Evolutionary conservation across 768 basidiomycete species (phyloP).

Genomic region (Boletus reticuloceps): DNA sequence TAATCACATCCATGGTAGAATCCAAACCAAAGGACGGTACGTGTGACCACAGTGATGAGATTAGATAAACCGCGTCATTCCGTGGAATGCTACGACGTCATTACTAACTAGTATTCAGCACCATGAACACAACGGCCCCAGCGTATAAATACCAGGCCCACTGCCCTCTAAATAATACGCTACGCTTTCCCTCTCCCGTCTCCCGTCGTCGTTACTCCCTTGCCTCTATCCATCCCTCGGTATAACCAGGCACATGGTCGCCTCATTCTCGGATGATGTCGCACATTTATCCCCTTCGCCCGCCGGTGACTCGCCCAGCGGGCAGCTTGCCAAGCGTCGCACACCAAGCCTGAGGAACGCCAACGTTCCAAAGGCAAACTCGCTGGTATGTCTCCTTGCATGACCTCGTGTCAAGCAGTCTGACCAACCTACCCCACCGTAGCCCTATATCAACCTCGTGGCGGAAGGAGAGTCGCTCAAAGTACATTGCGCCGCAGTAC

Average conservation of each 20-base stretch:
- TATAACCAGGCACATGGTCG: slow-evolving; percentile 11
- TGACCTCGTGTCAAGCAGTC: not conserved
- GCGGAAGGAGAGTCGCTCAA: slow-evolving; percentile 1
- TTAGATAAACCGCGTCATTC: not conserved
- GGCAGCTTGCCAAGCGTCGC: not conserved
- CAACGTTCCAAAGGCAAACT: slow-evolving; percentile 9
- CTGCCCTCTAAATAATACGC: not conserved
- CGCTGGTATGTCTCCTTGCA: not conserved
- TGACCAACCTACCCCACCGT: not conserved
- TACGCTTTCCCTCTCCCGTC: too few species aligned
- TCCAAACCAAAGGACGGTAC: too few species aligned
- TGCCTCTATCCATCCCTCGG: too few species aligned
- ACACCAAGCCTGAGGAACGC: not conserved
- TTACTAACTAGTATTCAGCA: not conserved
- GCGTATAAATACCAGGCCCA: not conserved
- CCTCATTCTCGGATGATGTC: slow-evolving; percentile 8
- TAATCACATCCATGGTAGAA: slow-evolving; percentile 40
- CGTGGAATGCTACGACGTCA: too few species aligned
- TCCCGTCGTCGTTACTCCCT: too few species aligned
- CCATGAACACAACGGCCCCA: too few species aligned
- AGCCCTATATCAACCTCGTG: slow-evolving; percentile 6
- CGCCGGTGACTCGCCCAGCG: not conserved
- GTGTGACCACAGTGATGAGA: not conserved
- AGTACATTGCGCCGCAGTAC: slow-evolving; percentile 1
- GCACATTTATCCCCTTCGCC: slow-evolving; percentile 2